Conservation (phyloP, 2,329 filamentous ascomycete species). For the Periglandula ipomoeae region DNA sequence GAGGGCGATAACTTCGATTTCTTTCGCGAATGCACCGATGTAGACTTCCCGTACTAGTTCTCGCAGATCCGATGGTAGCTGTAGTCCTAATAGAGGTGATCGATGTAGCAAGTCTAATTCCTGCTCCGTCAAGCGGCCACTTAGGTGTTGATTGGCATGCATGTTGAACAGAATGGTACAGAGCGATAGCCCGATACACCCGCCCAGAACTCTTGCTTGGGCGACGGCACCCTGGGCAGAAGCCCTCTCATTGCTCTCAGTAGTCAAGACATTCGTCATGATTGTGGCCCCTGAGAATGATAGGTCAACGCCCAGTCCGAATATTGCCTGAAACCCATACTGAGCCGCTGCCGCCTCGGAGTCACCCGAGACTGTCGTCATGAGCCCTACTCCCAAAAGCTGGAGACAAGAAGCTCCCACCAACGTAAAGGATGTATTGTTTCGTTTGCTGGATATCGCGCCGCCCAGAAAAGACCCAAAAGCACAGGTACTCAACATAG, state of each 20-base stretch:
- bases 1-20: conserved; percentile 37
- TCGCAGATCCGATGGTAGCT: conserved; percentile 23
- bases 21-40: conserved; percentile 34
- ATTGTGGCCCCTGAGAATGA: conserved; percentile 49
- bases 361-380: conserved; percentile 32
- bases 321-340: conserved; percentile 46
- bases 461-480: conserved; percentile 48
- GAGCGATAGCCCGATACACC: conserved; percentile 47
- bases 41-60: conserved; percentile 32
- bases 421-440: conserved; percentile 44
- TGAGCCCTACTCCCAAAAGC: conserved; percentile 40
- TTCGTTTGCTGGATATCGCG: conserved; percentile 41
- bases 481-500: conserved; percentile 47
- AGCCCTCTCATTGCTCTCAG: conserved; percentile 39
- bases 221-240: conserved; percentile 51
- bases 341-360: conserved; percentile 28
- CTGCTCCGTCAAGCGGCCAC: conserved; percentile 22
- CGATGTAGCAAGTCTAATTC: conserved; percentile 35
- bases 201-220: conserved; percentile 51
- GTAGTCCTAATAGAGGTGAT: conserved; percentile 30
- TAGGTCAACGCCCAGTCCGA: conserved; percentile 51
- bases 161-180: conserved; percentile 51
- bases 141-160: conserved; percentile 29
- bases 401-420: conserved; percentile 41
- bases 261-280: conserved; percentile 43